Evolutionary conservation across 78 protist species (phyloP), one percentile per base, ranked within the genome.

Genomic region (Dictyostelium discoideum): DNA sequence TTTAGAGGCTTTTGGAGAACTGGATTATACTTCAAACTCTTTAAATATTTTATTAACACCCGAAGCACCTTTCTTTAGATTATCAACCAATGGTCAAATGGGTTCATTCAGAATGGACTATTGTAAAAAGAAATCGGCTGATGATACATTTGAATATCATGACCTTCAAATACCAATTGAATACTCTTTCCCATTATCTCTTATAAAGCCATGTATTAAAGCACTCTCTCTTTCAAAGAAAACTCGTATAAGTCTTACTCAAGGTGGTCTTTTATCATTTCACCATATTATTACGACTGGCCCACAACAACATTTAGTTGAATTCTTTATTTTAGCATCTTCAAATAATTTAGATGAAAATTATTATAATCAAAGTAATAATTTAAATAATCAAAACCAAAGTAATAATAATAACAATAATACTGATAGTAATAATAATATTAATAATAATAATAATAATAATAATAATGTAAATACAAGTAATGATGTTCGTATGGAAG

Each of bases 1-100:
- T 3, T 69, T 72, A 20, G 94, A 90, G 44, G 94, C 94, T 48
- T 90, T 90, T 80, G 94, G 85, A 7, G 94, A 90, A 63, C 37
- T 90, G 46, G 94, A 90, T 13, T 90, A 76, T 54, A 39, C 85
- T 1, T 37, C 79, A 16, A 22, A 24, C 18, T 81, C 20, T 16
- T 48, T 85, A 14, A 80, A 73, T 13, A 54, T 90, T 5, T 13
- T 18, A 11, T 44, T 90, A 76, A 40, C 94, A 37, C 94, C 94
- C 2, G 57, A 81, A 22, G 24, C 42, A 40, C 93, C 93, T 24
- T 88, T 65, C 54, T 82, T 90, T 29, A 44, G 60, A 54, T 42
- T 90, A 13, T 39, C 65, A 18, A 90, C 87, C 3, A 76, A 20
- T 22, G 94, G 94, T 5, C 84, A 65, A n/a, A 73, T 77, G 85